Percentiles rank a stretch among this genome's conserved stretches.
Conservation (phyloP, 169 alveolate species). For the Eimeria acervulina region DNA sequence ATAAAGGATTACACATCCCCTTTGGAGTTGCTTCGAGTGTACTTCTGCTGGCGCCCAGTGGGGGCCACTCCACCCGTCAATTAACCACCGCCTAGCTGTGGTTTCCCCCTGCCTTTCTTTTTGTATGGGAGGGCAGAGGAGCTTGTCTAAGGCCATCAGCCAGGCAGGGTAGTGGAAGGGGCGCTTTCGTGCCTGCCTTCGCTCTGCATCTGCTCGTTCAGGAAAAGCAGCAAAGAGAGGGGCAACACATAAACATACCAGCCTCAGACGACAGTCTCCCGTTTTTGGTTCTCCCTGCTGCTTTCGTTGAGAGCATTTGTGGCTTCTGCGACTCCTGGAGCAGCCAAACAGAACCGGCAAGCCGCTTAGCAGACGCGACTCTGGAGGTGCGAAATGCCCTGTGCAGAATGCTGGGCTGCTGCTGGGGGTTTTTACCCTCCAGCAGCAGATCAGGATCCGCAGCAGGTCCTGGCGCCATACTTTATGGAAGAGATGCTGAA, state of each 20-base stretch:
- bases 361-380: background rate
- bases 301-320: background rate
- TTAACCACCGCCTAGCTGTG: background rate
- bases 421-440: slow-evolving; percentile 5
- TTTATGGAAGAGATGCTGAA: background rate
- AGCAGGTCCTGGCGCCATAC: background rate
- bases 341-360: background rate
- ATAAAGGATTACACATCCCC: background rate
- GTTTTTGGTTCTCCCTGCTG: background rate
- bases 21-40: too few species aligned
- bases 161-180: background rate
- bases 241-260: background rate
- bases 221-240: background rate
- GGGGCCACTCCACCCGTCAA: background rate
- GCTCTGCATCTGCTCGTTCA: background rate
- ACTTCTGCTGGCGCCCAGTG: background rate
- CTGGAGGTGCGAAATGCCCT: slow-evolving; percentile 49
- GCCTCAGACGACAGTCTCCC: background rate
- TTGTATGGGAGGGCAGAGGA: background rate
- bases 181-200: background rate
- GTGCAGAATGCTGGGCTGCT: slow-evolving; percentile 65
- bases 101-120: background rate
- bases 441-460: background rate
- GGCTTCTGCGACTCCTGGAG: slow-evolving; percentile 9
- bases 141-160: background rate